Conservation (phyloP, 2,329 filamentous ascomycete species). For the Ceratocystis cubensis region DNA sequence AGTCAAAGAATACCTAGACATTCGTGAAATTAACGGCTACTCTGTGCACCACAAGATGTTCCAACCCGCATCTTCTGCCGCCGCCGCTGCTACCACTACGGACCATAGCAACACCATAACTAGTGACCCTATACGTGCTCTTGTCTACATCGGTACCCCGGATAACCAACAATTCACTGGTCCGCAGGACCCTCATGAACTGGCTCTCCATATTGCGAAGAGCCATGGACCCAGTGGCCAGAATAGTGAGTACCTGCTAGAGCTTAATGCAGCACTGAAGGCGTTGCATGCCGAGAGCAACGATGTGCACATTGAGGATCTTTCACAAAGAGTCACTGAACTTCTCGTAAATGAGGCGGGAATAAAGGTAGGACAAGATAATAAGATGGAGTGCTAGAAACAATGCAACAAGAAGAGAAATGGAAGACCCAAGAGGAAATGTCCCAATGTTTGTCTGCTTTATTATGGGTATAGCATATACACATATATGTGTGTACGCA, state of each 20-base stretch:
- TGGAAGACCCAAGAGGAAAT: no score
- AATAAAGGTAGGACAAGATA: neutral
- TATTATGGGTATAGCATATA: no score
- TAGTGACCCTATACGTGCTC: slow-evolving; percentile 34
- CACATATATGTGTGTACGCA: no score
- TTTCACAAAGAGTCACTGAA: slow-evolving; percentile 58
- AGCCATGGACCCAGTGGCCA: slow-evolving; percentile 74
- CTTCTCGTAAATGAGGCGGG: slow-evolving; percentile 30
- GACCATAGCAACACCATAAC: no score
- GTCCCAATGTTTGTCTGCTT: neutral
- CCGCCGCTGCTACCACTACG: slow-evolving; percentile 26
- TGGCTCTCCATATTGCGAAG: slow-evolving; percentile 68
- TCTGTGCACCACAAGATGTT: slow-evolving; percentile 85
- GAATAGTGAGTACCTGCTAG: slow-evolving; percentile 80
- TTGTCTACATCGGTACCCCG: slow-evolving; percentile 92
- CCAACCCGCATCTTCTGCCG: slow-evolving; percentile 40
- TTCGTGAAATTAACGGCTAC: slow-evolving; percentile 95
- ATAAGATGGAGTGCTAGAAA: neutral
- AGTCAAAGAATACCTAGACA: slow-evolving; percentile 83
- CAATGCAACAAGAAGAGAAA: neutral
- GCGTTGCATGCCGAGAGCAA: slow-evolving; percentile 62
- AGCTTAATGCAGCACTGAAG: slow-evolving; percentile 62
- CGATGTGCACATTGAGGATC: slow-evolving; percentile 73
- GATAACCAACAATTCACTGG: slow-evolving; percentile 87
- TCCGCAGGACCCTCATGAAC: slow-evolving; percentile 60